Base-by-base conservation (phyloP, 192 early-diverging fungal genomes). In the Piromyces finnis region DNA sequence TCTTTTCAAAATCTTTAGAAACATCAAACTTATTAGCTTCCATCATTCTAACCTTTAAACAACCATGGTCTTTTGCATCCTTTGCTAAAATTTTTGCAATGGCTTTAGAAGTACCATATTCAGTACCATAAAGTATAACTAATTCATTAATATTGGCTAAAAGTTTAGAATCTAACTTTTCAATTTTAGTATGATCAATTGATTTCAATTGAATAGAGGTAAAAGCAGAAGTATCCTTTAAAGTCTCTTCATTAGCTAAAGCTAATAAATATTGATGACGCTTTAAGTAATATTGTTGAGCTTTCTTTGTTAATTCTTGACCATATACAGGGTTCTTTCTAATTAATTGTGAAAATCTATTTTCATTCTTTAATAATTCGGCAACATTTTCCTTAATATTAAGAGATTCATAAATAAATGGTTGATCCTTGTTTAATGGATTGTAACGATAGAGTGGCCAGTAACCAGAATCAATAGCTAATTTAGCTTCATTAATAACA, bases 361-460 rank as follows among this genome's bases (percentile, higher is more conserved):
- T 93, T 83, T 96, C 95, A 39, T 93, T 91, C 78, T 92, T 88
- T 80, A 98, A 85, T 87, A 97, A 96, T 77, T 90, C 88, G 79
- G 92, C 85, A 29, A 98, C 84, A 81, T 95, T 92, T 35, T 88
- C 86, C 84, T 90, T 93, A 87, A 95, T 86, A 84, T 92, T 90
- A 84, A 92, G 86, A 83, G 94, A 94, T 87, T 92, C 93, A 51
- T 91, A 83, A n/a, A 82, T 78, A 83, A 95, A 93, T 30, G 88
- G 85, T 80, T 88, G 83, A 30, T 86, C 86, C 26, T 89, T 87
- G 39, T 88, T 78, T 7, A 85, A 80, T 79, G 96, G 96, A 84
- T 95, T 93, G 94, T 94, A 98, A 82, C 97, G 92, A 89, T 96
- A 98, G 78, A 98, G 86, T 27, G 97, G 94, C 95, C 96, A 97